Percentiles rank a stretch among this genome's conserved stretches.
These are phyloP conservation scores for Saraca asoca DNA, from an alignment of 331 rosid species.

Conservation along the genomic window DNA sequence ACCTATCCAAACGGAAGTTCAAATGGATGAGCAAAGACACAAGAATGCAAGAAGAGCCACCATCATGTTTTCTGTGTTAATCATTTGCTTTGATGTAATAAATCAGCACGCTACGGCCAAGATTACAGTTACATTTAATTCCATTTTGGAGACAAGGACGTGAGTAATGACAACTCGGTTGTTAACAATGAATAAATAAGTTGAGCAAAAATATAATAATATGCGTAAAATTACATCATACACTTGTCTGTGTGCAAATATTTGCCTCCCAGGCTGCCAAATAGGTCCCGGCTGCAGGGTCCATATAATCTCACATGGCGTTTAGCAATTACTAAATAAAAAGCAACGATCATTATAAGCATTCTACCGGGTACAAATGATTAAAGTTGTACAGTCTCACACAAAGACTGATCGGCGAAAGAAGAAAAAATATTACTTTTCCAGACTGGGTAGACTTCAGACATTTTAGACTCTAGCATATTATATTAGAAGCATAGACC, in stretches of 20 bases:
- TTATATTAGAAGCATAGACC: neutral
- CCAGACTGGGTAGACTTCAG: neutral
- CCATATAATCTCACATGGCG: conserved; percentile 10
- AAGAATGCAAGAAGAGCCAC: conserved; percentile 21
- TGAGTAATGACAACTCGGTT: neutral
- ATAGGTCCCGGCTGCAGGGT: conserved; percentile 1
- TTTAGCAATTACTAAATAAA: neutral
- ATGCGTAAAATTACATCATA: neutral
- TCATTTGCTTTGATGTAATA: neutral
- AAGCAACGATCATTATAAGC: neutral
- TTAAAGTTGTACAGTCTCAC: neutral
- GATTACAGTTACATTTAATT: neutral
- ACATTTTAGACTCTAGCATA: conserved; percentile 14
- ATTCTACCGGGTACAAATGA: too few relatives aligned
- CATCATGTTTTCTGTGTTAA: neutral
- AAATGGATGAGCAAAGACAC: conserved; percentile 31
- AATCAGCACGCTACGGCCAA: neutral
- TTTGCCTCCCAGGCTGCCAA: conserved; percentile 9
- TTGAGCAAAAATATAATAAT: neutral
- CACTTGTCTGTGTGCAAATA: neutral
- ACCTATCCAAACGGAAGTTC: conserved; percentile 42
- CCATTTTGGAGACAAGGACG: conserved; percentile 13
- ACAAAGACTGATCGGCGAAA: conserved; percentile 10
- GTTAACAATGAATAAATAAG: conserved; percentile 13
- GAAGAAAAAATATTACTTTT: neutral